Percentiles rank a stretch among this genome's conserved stretches.
Evolutionary conservation across 176 grass and related monocot genomes (phyloP).

Genomic region (Carex kokanica): DNA sequence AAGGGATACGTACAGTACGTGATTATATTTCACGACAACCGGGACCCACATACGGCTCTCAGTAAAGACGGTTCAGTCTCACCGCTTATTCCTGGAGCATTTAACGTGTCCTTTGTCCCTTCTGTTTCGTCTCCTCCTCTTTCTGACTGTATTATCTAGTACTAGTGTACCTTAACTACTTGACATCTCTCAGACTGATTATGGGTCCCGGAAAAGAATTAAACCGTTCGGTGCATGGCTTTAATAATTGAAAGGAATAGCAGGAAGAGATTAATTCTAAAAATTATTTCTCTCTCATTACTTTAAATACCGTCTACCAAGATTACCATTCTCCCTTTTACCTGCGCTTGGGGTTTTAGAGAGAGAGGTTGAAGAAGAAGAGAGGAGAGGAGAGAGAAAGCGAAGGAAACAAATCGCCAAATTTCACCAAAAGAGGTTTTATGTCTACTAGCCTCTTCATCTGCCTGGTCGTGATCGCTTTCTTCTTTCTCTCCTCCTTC

Average conservation of each 20-base stretch:
- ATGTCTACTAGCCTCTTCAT: constrained; percentile 75
- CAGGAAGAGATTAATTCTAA: background rate
- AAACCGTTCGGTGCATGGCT: background rate
- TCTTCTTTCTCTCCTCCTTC: constrained; percentile 40
- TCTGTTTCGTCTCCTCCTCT: background rate
- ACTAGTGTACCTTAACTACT: background rate
- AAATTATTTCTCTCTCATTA: background rate
- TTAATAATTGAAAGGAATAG: background rate
- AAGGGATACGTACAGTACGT: background rate
- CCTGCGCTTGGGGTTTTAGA: constrained; percentile 75
- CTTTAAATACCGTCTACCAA: constrained; percentile 51
- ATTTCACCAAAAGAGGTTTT: constrained; percentile 1
- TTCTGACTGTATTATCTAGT: background rate
- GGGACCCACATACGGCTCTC: background rate
- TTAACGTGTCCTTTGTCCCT: background rate
- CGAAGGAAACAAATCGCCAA: constrained; percentile 23
- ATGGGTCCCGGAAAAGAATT: background rate
- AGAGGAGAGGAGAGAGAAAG: background rate
- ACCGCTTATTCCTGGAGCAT: background rate
- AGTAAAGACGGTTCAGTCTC: too few relatives aligned
- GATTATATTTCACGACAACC: background rate
- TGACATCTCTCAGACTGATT: background rate
- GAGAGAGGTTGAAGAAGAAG: constrained; percentile 23
- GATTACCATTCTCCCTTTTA: constrained; percentile 23
- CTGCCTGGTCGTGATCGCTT: constrained; percentile 52